Evolutionary conservation across 257 asterid genomes (phyloP), one percentile per base, ranked within the genome.

Genomic region (Solanum habrochaites): DNA sequence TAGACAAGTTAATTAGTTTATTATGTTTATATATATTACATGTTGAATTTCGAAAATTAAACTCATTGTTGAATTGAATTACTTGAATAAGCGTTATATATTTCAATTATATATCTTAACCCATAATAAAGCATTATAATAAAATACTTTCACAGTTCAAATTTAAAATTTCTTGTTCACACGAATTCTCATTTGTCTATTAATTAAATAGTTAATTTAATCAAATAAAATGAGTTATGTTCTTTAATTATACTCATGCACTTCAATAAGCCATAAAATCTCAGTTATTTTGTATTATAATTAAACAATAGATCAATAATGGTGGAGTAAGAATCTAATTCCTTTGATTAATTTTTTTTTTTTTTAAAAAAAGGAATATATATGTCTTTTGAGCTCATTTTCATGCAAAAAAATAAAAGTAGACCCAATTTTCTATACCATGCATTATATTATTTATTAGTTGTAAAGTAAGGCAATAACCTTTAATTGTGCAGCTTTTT

Each of bases 371-470:
- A 85, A 11, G 49, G 84, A 85, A 87, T 87, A 56, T 56, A 43
- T 45, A 73, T 87, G 73, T 86, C 87, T 89, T 89, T 89, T 85
- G 62, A 29, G 85, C 86, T 71, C 52, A 86, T 87, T 82, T 89
- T 87, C 90, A 87, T 89, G 91, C 88, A 87, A 72, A 87, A 47
- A 47, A 47, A 87, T 82, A 86, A 87, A 87, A 82, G 87, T 67
- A 75, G 40, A 37, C 83, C 14, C 25, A 8, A 29, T 20, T 18
- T 58, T 81, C 39, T 62, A 62, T 82, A 2, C 64, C 66, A 32
- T 60, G 70, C 83, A 70, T 15, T 49, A 69, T 42, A 40, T 64
- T 83, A 64, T 83, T 39, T 82, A 64, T 84, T 85, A 87, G 90
- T 87, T 89, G 91, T 86, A 89, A 89, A 89, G 89, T 45, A 27